Base-by-base conservation (phyloP, 1,284 basidiomycete species). In the Pholiota adiposa region DNA sequence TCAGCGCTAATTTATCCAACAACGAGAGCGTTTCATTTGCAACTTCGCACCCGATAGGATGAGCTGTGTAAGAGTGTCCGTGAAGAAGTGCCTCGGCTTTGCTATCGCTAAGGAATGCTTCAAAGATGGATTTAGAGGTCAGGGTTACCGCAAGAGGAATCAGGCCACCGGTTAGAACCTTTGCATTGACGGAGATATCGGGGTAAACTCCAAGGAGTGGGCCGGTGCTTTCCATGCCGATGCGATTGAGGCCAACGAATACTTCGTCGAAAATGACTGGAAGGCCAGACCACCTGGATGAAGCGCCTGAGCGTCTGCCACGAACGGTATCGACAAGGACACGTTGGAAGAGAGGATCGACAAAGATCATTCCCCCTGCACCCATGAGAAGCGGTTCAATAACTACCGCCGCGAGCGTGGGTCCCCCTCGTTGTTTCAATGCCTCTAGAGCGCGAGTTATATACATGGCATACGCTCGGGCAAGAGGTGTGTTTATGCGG, bases 181-280 rank as follows among this genome's bases (percentile, higher is more conserved):
- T 99, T 40, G 96, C 97, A 67, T 97, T 88, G 49, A 94, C 93
- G 0, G 92, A 87, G 52, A 98, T 92, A 72, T 99, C 95, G 1
- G 95, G 95, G 12, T 80, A 73, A 11, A 84, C 82, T 8, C 90
- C 89, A 0, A 97, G 82, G 12, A 94, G 73, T 2, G 86, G 76
- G 0, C 83, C 81, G 0, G 88, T 82, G 38, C 87, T 89, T 62
- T 86, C 76, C 66, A 90, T 77, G 1, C 96, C 96, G 50, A 97
- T 82, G 29, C 97, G 91, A 70, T 96, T 88, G 9, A 98, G 80
- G 0, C 97, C 97, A 14, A 92, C 88, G 73, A 98, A 98, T 5
- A 99, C 97, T 74, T 98, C 97, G 74, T 99, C 97, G 69, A 93
- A 98, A 60, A 99, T 88, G 62, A 99, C 90, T 0, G 97, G 96